Evolutionary conservation across 75 land plant genomes (phyloP).

Genomic region (Ceratopteris richardii): DNA sequence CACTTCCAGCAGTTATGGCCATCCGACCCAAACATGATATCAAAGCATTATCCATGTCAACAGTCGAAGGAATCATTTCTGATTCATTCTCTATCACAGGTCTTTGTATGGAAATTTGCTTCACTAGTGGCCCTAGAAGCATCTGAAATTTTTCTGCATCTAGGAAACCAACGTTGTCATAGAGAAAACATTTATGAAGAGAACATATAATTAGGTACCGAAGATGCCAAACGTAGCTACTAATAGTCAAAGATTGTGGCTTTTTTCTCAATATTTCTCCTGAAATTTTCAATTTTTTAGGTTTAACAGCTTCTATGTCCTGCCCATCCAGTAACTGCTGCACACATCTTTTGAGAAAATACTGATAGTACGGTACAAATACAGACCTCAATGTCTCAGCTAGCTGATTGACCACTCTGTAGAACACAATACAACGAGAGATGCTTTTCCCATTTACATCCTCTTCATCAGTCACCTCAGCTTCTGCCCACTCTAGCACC

Average conservation of each 20-base stretch:
- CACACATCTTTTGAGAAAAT: conserved; percentile 61
- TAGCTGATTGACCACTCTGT: conserved; percentile 70
- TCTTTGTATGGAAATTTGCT: conserved; percentile 25
- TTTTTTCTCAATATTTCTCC: background rate
- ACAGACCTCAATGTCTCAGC: conserved; percentile 71
- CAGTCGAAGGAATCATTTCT: conserved; percentile 30
- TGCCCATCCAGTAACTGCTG: conserved; percentile 33
- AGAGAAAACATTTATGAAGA: conserved; percentile 74
- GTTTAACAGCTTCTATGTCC: conserved; percentile 31
- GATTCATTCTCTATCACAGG: conserved; percentile 56
- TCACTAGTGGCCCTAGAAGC: background rate
- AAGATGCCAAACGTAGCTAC: conserved; percentile 56
- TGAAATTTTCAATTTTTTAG: conserved; percentile 20
- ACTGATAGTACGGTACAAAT: conserved; percentile 92
- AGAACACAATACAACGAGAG: conserved; percentile 65
- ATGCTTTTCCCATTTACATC: conserved; percentile 13
- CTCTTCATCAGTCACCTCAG: conserved; percentile 20
- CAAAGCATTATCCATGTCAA: conserved; percentile 69
- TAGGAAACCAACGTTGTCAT: conserved; percentile 70
- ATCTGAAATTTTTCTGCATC: conserved; percentile 79
- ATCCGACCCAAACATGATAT: conserved; percentile 79
- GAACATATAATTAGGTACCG: conserved; percentile 62
- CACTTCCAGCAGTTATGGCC: conserved; percentile 85
- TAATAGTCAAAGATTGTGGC: conserved; percentile 4
- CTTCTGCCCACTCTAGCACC: conserved; percentile 74